Evolutionary conservation across 2,329 filamentous ascomycete species (phyloP), one percentile per base, ranked within the genome.

Genomic region (Fusarium hainanense): DNA sequence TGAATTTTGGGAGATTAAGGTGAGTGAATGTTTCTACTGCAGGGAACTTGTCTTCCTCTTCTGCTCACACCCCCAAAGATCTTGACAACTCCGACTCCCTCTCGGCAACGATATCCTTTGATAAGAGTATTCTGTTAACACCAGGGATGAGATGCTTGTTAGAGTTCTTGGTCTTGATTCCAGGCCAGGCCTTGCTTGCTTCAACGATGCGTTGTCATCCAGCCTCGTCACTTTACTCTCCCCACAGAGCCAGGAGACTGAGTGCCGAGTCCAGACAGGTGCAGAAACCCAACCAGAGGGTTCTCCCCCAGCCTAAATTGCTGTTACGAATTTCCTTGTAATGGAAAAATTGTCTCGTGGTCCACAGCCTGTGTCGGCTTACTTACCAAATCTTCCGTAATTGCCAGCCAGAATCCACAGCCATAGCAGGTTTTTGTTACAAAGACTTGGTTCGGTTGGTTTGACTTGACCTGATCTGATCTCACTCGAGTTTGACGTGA

Each of bases 1-100:
- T 74, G 63, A 74, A 74, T 70, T 59, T 58, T 70, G 66, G 72
- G 72, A 74, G 63, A 74, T 74, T 74, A 69, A 66, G 27, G 49
- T 40, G 41, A 28, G 21, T 13, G 48, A 48, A 48, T 63, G 61
- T 65, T 60, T 68, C 62, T 50, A 51, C 54, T 51, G 21, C 32
- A 51, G 14, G 48, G 48, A 16, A 40, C 30, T 37, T 37, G 16
- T n/a, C 25, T 20, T 25, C 47, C 55, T 65, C 14, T 55, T 44
- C 41, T 42, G 23, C 23, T 10, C 59, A 46, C 60, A 51, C 52
- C 46, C 54, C 58, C 30, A 46, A 41, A 65, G 67, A 63, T 71
- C 66, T 54, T 54, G 48, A 50, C 37, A 43, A 34, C 41, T 51
- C 47, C 47, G 52, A 43, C 52, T 34, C 49, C 50, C 46, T 41